These are phyloP conservation scores for Pelargonium nanum DNA, from an alignment of 345 rosid species.

Conservation along the genomic window DNA sequence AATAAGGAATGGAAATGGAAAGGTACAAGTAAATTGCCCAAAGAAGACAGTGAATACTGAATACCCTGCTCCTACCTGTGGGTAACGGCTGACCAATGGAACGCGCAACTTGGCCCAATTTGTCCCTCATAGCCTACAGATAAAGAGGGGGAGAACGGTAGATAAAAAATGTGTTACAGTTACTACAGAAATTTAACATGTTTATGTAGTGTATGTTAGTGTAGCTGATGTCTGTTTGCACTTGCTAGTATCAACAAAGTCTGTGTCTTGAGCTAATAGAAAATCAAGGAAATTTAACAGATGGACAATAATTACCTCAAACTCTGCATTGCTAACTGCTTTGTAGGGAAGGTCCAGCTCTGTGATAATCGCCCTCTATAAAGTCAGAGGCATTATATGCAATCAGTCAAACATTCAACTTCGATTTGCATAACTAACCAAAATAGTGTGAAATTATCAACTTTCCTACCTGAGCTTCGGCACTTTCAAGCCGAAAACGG, in stretches of 20 bases:
- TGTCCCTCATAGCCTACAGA: conserved; percentile 38
- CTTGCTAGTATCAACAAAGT: not conserved
- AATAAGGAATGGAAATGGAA: not conserved
- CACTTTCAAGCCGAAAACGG: conserved; percentile 27
- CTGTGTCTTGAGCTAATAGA: not conserved
- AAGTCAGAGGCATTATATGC: not conserved
- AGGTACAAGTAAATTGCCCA: not conserved
- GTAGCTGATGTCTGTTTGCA: too few relatives aligned
- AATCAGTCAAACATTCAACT: conserved; percentile 1
- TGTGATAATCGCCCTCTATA: conserved; percentile 47
- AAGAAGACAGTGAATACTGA: not conserved
- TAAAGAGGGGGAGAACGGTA: not conserved
- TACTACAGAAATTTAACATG: too few relatives aligned
- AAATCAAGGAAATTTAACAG: not conserved
- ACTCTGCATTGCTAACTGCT: conserved; percentile 27
- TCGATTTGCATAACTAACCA: not conserved
- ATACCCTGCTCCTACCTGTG: conserved; percentile 31
- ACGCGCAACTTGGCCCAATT: conserved; percentile 44
- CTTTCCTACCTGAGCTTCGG: conserved; percentile 52
- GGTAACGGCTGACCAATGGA: conserved; percentile 27
- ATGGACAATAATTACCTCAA: not conserved
- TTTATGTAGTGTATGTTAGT: too few relatives aligned
- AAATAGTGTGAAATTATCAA: not conserved
- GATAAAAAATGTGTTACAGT: not conserved
- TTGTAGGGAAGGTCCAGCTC: conserved; percentile 67